Percentiles rank a stretch among this genome's conserved stretches.
Conservation (phyloP, 257 asterid species). For the Capsicum rhomboideum region DNA sequence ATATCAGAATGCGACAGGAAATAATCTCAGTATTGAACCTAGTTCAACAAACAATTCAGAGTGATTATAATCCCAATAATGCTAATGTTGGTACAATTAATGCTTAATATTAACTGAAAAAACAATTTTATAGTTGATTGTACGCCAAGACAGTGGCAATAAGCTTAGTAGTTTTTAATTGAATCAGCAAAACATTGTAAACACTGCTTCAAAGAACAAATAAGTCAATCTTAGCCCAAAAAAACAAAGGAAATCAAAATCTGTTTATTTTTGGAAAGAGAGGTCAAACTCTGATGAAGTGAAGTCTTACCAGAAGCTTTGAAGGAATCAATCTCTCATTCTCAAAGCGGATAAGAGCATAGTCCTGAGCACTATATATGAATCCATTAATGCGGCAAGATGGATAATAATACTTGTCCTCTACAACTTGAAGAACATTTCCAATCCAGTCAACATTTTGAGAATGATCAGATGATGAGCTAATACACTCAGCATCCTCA, state of each 20-base stretch:
- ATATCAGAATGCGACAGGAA: neutral
- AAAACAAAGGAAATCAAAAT: neutral
- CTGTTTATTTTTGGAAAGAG: neutral
- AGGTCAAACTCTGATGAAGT: neutral
- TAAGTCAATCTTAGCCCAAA: neutral
- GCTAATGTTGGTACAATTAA: neutral
- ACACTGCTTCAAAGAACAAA: neutral
- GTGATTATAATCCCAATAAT: neutral
- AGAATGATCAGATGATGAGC: slow-evolving; percentile 28
- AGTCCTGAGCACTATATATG: slow-evolving; percentile 44
- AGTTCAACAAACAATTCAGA: neutral
- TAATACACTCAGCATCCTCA: slow-evolving; percentile 20
- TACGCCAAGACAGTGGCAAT: neutral
- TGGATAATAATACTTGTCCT: slow-evolving; percentile 48
- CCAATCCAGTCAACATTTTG: slow-evolving; percentile 68
- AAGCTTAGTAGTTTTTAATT: neutral
- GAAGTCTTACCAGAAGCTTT: slow-evolving; percentile 65
- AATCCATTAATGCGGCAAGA: slow-evolving; percentile 67
- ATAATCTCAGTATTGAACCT: neutral
- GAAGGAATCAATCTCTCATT: slow-evolving; percentile 60
- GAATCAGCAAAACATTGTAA: neutral
- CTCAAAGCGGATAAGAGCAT: slow-evolving; percentile 52
- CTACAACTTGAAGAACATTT: slow-evolving; percentile 43
- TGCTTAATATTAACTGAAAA: neutral
- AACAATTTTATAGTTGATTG: neutral